These are phyloP conservation scores for Lipomyces yamadae DNA, from an alignment of 805 yeast species.

Conservation along the genomic window DNA sequence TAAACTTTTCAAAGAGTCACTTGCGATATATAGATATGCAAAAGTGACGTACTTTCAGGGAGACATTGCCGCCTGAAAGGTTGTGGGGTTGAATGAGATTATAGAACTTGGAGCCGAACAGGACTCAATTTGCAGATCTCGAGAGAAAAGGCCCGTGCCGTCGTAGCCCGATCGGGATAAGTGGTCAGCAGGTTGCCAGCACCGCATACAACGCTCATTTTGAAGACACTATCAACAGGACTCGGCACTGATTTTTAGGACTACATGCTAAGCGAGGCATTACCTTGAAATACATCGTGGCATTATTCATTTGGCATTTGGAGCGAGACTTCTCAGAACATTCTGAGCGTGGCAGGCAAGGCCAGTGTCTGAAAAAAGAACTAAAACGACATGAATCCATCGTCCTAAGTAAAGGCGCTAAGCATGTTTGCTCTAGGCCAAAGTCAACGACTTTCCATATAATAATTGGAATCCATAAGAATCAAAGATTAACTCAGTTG, in stretches of 20 bases:
- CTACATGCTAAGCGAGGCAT: neutral
- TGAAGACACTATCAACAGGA: neutral
- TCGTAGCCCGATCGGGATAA: neutral
- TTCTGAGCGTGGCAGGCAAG: no score
- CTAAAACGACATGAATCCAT: neutral
- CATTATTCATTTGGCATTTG: neutral
- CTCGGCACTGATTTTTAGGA: neutral
- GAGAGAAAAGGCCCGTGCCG: neutral
- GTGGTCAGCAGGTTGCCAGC: neutral
- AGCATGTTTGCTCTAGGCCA: no score
- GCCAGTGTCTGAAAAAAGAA: neutral
- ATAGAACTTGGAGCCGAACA: neutral
- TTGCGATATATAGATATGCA: neutral
- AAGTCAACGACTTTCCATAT: no score
- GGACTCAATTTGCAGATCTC: neutral
- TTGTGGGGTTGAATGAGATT: neutral
- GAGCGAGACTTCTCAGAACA: neutral
- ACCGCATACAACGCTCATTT: neutral
- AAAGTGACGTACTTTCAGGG: neutral
- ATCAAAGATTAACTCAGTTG: no score
- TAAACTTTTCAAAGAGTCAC: neutral
- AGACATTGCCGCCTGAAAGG: conserved; percentile 1
- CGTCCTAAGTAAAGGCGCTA: no score
- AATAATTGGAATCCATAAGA: no score
- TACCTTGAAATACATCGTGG: neutral